Base-by-base conservation (phyloP, 106 monocot genomes). In the Vanilla planifolia region DNA sequence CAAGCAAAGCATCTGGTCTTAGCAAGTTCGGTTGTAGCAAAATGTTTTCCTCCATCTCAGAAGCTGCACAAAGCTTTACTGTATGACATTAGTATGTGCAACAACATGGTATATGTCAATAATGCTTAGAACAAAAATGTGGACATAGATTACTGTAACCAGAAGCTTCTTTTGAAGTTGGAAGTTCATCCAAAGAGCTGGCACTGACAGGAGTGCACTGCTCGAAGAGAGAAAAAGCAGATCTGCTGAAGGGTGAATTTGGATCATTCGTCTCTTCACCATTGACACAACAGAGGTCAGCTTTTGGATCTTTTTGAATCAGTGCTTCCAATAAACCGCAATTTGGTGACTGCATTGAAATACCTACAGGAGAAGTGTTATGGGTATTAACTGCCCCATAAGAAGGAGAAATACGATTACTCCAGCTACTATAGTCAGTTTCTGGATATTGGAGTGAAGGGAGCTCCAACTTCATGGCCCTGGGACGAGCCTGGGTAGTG, bases 371-470 rank as follows among this genome's bases (percentile, higher is more conserved):
- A 46, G 68, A 65, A 24, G 72, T 56, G 37, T 72, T 35, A 51
- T 66, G 48, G 23, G 43, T 21, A 55, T 83, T 59, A 43, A 43
- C 33, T 64, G 68, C 33, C 22, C 51, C 60, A 51, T 36, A 15
- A 14, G 80, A 64, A 37, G 40, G n/a, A 16, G 46, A 3, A 58
- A 67, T 44, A 51, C 9, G 33, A 8, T 27, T 14, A 66, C 4
- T 33, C 77, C 48, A 73, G 60, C 61, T 53, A 63, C 56, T 9
- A 55, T 28, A 32, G 5, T 39, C 19, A 35, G 33, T 55, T 61
- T 64, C 65, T 42, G 29, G n/a, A 81, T 74, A 77, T 88, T 88
- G 93, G 93, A 88, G 79, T 93, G 93, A 93, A 93, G 93, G 93
- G 93, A 93, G 93, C 93, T 93, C 93, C 73, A 69, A 19, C 85